These are phyloP conservation scores for Nemania diffusa DNA, from an alignment of 2,329 filamentous ascomycete species.

Conservation along the genomic window DNA sequence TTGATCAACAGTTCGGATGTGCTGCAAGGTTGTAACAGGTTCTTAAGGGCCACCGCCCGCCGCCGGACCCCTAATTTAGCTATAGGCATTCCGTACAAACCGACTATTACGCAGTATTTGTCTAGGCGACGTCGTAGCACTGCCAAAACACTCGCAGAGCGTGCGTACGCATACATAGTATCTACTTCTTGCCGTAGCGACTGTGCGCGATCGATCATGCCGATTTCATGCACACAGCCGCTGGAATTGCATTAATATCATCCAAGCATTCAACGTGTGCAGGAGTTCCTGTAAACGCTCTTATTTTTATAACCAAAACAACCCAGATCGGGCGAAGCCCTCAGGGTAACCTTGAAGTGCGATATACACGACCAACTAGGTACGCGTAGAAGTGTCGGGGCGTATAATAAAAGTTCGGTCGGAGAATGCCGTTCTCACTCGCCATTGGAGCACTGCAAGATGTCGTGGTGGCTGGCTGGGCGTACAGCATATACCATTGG, in stretches of 20 bases:
- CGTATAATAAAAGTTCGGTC: constrained; percentile 10
- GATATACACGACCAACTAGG: constrained; percentile 17
- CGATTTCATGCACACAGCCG: constrained; percentile 29
- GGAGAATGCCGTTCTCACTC: constrained; percentile 30
- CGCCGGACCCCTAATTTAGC: constrained; percentile 6
- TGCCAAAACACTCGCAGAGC: constrained; percentile 18
- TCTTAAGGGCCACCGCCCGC: constrained; percentile 5
- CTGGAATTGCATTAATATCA: constrained; percentile 20
- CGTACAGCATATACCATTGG: constrained; percentile 23
- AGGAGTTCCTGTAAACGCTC: constrained; percentile 16
- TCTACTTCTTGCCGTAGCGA: too few species aligned
- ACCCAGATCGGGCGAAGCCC: constrained; percentile 15
- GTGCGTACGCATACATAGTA: background rate
- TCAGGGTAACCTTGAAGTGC: constrained; percentile 20
- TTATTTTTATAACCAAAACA: constrained; percentile 9
- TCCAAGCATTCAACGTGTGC: constrained; percentile 10
- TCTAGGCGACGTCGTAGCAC: constrained; percentile 24
- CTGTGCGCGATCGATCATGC: constrained; percentile 30
- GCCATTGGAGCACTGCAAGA: constrained; percentile 9
- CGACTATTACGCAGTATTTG: background rate
- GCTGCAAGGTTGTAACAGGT: constrained; percentile 31
- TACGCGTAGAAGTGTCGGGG: background rate
- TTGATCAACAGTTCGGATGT: constrained; percentile 27
- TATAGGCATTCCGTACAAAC: background rate
- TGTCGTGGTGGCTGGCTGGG: constrained; percentile 2